Evolutionary conservation across 495 filamentous ascomycete genomes (phyloP), one percentile per base, ranked within the genome.

Genomic region (Daldinia decipiens): DNA sequence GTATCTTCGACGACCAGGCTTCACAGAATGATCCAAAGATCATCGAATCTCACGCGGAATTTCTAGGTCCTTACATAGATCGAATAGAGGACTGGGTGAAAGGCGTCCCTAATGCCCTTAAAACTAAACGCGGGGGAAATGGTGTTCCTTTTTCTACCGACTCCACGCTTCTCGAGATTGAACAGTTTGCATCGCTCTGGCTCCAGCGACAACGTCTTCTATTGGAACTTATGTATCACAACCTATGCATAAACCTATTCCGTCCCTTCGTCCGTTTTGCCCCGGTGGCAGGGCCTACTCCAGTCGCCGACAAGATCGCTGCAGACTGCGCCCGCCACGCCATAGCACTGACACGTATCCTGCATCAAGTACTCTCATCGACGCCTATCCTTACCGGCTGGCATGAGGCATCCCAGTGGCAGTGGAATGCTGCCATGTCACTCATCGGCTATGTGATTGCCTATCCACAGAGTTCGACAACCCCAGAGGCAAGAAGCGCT

Each of bases 221-320:
- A 50, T 77, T 88, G 9, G 85, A 88, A 62, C 79, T 85, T 0
- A 66, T 80, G n/a, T 87, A 87, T 61, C 85, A 87, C 65, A 79
- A 83, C 54, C 67, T 82, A 1, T 70, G 63, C 70, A 79, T 82
- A 47, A 83, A 79, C 59, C 71, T 85, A 7, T 82, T 80, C 65
- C 82, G 85, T 1, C 83, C 84, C 6, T 81, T 86, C 47, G 82
- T 87, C 39, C 76, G 68, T 47, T 85, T 86, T 62, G 34, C 32
- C 13, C 43, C 68, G 4, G 1, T 53, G 0, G 51, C 65, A 29
- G 29, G 26, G 5, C 5, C 58, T 72, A 31, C 68, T 15, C 68
- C 68, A 0, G 1, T 15, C 3, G 76, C 79, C 6, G 79, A 82
- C 26, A 62, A 62, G 5, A 56, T 76, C 31, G 80, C 82, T 0